Percentiles rank a stretch among this genome's conserved stretches.
phyloP scores from a whole-genome alignment of 1,139 yeast genomes.

The Suhomyces panamericanus region DNA sequence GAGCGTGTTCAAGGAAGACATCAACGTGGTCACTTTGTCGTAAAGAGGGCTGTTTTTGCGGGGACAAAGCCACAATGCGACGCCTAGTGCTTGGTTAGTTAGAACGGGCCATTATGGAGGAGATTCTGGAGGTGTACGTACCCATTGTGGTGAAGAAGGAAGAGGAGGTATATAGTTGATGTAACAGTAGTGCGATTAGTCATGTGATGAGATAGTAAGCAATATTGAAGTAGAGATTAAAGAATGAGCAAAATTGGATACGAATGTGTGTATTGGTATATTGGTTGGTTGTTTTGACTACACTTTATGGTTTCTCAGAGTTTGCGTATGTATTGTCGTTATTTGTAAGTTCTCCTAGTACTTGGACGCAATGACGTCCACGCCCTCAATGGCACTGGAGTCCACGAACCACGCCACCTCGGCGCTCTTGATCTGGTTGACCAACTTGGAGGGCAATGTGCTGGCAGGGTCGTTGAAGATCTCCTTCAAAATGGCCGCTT shows the following conservation, averaged over 20 bases:
- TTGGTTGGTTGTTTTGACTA: too few species aligned
- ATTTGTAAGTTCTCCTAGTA: conserved; percentile 32
- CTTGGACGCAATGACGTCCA: conserved; percentile 50
- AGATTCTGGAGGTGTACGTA: conserved; percentile 2
- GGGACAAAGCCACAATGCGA: conserved; percentile 80
- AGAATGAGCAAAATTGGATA: too few species aligned
- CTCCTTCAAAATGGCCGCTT: conserved; percentile 69
- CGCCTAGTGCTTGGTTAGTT: conserved; percentile 35
- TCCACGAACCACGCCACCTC: conserved; percentile 82
- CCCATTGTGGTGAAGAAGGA: conserved; percentile 5
- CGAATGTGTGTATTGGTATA: neutral
- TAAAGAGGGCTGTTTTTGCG: conserved; percentile 51
- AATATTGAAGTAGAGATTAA: too few species aligned
- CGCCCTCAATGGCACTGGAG: conserved; percentile 68
- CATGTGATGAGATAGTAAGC: neutral
- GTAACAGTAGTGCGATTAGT: neutral
- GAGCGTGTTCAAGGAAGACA: conserved; percentile 64
- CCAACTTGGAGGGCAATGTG: conserved; percentile 70
- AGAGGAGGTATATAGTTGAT: too few species aligned
- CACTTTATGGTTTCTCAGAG: too few species aligned
- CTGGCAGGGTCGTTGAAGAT: conserved; percentile 58
- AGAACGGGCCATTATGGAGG: neutral
- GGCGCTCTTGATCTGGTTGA: conserved; percentile 50
- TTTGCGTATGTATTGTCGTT: too few species aligned
- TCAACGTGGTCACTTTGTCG: conserved; percentile 60